These are phyloP conservation scores for Fusarium sp. DNA, from an alignment of 2,329 filamentous ascomycete genomes.

Conservation along the genomic window DNA sequence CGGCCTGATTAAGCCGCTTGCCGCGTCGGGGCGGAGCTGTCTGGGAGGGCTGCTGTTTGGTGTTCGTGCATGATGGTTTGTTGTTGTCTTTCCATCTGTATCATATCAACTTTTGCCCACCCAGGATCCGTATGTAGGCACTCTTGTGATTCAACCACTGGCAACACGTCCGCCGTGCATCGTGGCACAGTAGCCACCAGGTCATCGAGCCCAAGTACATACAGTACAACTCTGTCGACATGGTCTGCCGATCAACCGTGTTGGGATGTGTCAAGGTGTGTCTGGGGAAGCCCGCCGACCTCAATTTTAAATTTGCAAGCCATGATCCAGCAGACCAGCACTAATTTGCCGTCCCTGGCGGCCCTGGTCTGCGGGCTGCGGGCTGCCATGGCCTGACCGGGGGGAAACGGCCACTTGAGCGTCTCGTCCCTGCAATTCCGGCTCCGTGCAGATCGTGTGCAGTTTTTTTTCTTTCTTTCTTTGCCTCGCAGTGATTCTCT, in stretches of 20 bases:
- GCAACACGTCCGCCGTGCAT: conserved; percentile 19
- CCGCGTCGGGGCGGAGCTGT: conserved; percentile 7
- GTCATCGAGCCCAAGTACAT: not conserved
- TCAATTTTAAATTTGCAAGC: conserved; percentile 47
- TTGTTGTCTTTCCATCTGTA: conserved; percentile 15
- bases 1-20: conserved; percentile 31
- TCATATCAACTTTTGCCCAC: conserved; percentile 19
- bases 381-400: conserved; percentile 29
- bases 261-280: conserved; percentile 29
- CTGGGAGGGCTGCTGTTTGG: conserved; percentile 18
- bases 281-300: conserved; percentile 44
- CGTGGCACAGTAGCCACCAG: conserved; percentile 23
- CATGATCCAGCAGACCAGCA: conserved; percentile 40
- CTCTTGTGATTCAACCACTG: conserved; percentile 16
- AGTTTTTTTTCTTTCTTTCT: not conserved
- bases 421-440: conserved; percentile 39
- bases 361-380: conserved; percentile 26
- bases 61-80: conserved; percentile 32
- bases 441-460: conserved; percentile 36
- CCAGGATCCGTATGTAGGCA: not conserved
- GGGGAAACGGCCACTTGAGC: conserved; percentile 19
- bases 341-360: conserved; percentile 42
- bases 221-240: not conserved
- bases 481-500: conserved; percentile 1
- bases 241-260: conserved; percentile 38